These are phyloP conservation scores for Myriosclerotinia duriaeana DNA, from an alignment of 2,329 filamentous ascomycete species.

Conservation along the genomic window DNA sequence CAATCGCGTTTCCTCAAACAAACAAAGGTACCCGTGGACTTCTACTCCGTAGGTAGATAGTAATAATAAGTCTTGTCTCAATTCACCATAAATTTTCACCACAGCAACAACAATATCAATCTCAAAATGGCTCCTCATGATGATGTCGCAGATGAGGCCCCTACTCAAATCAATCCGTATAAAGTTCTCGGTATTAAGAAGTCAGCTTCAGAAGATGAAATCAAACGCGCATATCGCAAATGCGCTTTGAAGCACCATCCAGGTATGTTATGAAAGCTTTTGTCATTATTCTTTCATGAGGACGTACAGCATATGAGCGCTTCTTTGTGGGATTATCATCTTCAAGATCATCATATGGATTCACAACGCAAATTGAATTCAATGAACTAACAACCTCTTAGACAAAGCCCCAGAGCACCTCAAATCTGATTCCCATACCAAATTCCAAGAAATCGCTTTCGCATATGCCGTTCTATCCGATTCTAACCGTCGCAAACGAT, in stretches of 20 bases:
- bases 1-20: constrained; percentile 19
- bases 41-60: too few species aligned
- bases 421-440: constrained; percentile 71
- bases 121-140: constrained; percentile 28
- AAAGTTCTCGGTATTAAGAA: constrained; percentile 70
- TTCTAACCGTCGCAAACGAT: constrained; percentile 73
- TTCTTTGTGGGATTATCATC: background rate
- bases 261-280: constrained; percentile 51
- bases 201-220: constrained; percentile 70
- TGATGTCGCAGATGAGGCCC: constrained; percentile 35
- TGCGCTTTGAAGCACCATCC: constrained; percentile 84
- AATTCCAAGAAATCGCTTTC: constrained; percentile 88
- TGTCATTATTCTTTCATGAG: constrained; percentile 1
- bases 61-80: background rate
- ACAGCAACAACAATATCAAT: background rate
- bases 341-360: background rate
- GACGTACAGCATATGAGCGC: background rate
- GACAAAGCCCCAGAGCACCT: constrained; percentile 73
- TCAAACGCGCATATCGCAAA: constrained; percentile 91
- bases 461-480: constrained; percentile 93
- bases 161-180: constrained; percentile 66
- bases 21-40: background rate
- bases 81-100: background rate
- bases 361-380: constrained; percentile 1
- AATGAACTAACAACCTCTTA: constrained; percentile 40